Evolutionary conservation across 805 yeast species (phyloP).

Genomic region (Zygosaccharomyces siamensis): DNA sequence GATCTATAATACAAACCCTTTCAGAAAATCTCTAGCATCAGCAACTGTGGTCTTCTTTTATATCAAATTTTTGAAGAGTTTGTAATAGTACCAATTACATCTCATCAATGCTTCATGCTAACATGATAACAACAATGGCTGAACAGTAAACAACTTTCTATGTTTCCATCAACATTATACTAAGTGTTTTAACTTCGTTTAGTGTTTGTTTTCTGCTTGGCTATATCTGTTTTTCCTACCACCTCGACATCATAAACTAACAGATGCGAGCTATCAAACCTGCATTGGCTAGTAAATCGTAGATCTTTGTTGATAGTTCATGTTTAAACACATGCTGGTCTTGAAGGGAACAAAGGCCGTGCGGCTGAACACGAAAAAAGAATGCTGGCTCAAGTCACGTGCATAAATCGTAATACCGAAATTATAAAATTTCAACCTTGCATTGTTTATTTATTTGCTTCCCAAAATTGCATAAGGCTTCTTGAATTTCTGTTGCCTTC

Average conservation of each 20-base stretch:
- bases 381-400: slow-evolving; percentile 10
- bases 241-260: background rate
- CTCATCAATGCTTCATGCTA: background rate
- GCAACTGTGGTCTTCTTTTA: background rate
- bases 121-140: background rate
- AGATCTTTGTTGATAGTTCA: background rate
- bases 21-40: background rate
- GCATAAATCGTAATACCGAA: background rate
- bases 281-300: background rate
- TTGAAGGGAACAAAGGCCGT: background rate
- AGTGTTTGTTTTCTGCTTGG: slow-evolving; percentile 2
- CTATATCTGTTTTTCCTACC: background rate
- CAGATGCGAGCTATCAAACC: background rate
- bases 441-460: background rate
- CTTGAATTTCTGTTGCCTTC: too few relatives aligned
- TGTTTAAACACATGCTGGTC: background rate
- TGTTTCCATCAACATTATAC: background rate
- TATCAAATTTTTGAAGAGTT: background rate
- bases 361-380: slow-evolving; percentile 8
- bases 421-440: background rate
- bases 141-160: background rate
- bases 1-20: background rate
- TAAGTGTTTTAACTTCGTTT: background rate
- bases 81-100: background rate
- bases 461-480: too few relatives aligned